These are phyloP conservation scores for Clavaria fumosa DNA, from an alignment of 768 basidiomycete species.

Conservation along the genomic window DNA sequence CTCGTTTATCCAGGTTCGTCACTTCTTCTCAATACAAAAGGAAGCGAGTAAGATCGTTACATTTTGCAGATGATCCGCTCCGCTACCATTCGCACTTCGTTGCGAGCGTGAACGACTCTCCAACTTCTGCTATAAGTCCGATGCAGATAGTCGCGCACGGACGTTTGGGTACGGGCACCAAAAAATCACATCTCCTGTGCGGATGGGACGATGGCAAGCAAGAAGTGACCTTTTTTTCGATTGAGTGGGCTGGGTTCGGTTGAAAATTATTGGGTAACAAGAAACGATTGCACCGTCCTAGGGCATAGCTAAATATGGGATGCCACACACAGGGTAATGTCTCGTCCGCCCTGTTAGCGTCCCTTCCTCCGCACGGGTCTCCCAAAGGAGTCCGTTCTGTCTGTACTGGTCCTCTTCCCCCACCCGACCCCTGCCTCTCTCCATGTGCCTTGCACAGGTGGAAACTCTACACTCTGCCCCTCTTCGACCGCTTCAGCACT, in stretches of 20 bases:
- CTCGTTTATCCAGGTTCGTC: constrained; percentile 84
- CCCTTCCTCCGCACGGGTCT: too few species aligned
- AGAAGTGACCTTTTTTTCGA: constrained; percentile 56
- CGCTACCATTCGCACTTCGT: constrained; percentile 96
- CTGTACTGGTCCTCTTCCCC: too few species aligned
- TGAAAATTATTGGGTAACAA: too few species aligned
- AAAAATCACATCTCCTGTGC: constrained; percentile 88
- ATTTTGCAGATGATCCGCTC: constrained; percentile 83
- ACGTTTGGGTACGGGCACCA: constrained; percentile 88
- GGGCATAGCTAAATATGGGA: too few species aligned
- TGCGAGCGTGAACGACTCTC: constrained; percentile 62
- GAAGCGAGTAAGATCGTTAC: too few species aligned
- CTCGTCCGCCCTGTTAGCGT: too few species aligned
- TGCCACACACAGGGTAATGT: too few species aligned
- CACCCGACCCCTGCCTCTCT: too few species aligned
- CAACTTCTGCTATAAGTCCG: constrained; percentile 44
- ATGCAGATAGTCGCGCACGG: constrained; percentile 96
- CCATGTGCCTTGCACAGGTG: neutral
- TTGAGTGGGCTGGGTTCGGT: constrained; percentile 90
- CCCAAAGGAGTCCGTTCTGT: too few species aligned
- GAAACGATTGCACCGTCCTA: too few species aligned
- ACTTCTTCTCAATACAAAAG: neutral
- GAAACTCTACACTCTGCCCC: neutral
- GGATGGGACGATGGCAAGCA: constrained; percentile 66
- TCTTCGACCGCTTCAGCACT: constrained; percentile 24